Evolutionary conservation across 1,284 basidiomycete genomes (phyloP), one percentile per base, ranked within the genome.

Genomic region (Moesziomyces sp.): DNA sequence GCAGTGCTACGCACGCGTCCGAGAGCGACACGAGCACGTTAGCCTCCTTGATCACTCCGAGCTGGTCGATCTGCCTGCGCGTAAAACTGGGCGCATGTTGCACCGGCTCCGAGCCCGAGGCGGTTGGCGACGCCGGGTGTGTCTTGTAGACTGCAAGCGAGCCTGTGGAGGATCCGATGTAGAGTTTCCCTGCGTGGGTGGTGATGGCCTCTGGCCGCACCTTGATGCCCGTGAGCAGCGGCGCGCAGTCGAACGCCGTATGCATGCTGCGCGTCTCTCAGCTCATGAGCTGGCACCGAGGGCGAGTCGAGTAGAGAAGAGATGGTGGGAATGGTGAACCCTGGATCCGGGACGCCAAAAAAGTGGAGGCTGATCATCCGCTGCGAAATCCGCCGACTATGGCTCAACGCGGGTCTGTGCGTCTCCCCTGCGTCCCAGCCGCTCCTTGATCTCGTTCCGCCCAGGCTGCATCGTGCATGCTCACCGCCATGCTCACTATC

Each of bases 1-100:
- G 78, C 5, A 84, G 77, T 4, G 84, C 63, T 7, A 85, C 45
- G 86, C 79, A 85, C 88, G 61, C 72, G 93, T 94, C 93, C 19
- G 92, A 91, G 2, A 97, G 87, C 9, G 92, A 88, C 5, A 92
- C 90, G 28, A 97, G 86, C 11, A 91, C 91, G 74, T 92, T 91
- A 16, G 92, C 88, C 75, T 93, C 92, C 70, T 91, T 90, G 71
- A 97, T 88, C 53, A 91, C 91, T 3, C 90, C 92, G 6, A 97
- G 86, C 80, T 93, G 93, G 60, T 97, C 94, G 45, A 98, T 92
- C 13, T 91, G 87, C 74, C 88, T 88, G 71, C 89, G 87, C 14
- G 87, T 86, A 33, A 94, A 84, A 5, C 84, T 86, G 66, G 56
- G 16, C 30, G 47, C 46, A 10, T 52, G 49, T 35, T 77, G 67